Evolutionary conservation across 2,329 filamentous ascomycete species (phyloP).

Genomic region (Tricladium varicosporioides): DNA sequence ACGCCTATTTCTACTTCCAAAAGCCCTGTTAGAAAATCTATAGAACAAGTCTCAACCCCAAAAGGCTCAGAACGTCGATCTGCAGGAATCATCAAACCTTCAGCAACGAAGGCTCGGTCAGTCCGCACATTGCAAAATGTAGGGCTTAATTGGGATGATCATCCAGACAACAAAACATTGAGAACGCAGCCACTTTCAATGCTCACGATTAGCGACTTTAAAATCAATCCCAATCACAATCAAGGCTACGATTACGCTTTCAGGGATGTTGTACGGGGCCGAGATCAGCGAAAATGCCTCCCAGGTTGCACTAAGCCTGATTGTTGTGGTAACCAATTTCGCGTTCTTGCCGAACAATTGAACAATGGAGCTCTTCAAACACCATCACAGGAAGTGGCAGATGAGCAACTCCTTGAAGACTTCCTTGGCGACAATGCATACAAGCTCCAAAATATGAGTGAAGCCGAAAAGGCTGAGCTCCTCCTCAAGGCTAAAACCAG

Average conservation of each 20-base stretch:
- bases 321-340: conserved; percentile 47
- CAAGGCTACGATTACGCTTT: conserved; percentile 59
- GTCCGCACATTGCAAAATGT: not conserved
- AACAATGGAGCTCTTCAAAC: conserved; percentile 20
- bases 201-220: conserved; percentile 56
- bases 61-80: not conserved
- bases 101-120: not conserved
- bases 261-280: conserved; percentile 57
- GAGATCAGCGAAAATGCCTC: conserved; percentile 56
- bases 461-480: conserved; percentile 60
- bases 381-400: conserved; percentile 36
- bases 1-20: not conserved
- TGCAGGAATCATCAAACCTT: not conserved
- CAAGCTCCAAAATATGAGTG: conserved; percentile 57
- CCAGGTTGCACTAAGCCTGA: conserved; percentile 58
- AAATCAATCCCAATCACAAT: conserved; percentile 59
- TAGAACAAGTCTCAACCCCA: not conserved
- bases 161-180: conserved; percentile 35
- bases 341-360: conserved; percentile 27
- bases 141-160: not conserved
- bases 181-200: conserved; percentile 39
- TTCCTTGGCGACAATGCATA: conserved; percentile 55
- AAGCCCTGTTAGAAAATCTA: not conserved
- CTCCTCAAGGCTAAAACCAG: conserved; percentile 75
- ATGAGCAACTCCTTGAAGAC: conserved; percentile 51